Evolutionary conservation across 306 rosid species (phyloP).

Genomic region (Luffa acutangula): DNA sequence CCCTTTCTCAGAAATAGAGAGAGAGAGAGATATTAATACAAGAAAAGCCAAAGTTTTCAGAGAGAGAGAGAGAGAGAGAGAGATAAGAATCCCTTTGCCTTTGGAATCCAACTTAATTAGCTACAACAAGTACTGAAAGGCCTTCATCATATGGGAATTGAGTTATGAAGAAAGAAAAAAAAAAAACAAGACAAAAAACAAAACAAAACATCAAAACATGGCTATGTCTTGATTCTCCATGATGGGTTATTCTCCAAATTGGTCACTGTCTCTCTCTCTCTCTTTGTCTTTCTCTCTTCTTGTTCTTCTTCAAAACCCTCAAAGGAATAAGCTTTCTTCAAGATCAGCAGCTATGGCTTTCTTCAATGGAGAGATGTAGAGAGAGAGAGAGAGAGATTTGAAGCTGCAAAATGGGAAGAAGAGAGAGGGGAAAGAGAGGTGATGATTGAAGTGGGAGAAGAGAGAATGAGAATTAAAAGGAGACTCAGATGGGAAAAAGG

Average conservation of each 20-base stretch:
- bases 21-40: slow-evolving; percentile 9
- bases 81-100: slow-evolving; percentile 3
- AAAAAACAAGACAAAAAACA: background rate
- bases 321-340: slow-evolving; percentile 6
- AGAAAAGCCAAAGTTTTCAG: background rate
- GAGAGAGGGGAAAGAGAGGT: slow-evolving; percentile 13
- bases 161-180: slow-evolving; percentile 7
- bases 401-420: background rate
- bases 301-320: slow-evolving; percentile 15
- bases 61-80: slow-evolving; percentile 7
- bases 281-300: background rate
- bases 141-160: background rate
- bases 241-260: slow-evolving; percentile 41
- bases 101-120: slow-evolving; percentile 22
- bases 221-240: slow-evolving; percentile 17
- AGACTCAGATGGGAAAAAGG: slow-evolving; percentile 20
- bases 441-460: slow-evolving; percentile 37
- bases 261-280: slow-evolving; percentile 52
- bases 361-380: slow-evolving; percentile 11
- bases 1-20: background rate
- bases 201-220: slow-evolving; percentile 22
- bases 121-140: background rate
- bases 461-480: background rate
- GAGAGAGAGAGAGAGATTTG: background rate
- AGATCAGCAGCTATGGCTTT: slow-evolving; percentile 20